Evolutionary conservation across 2,329 filamentous ascomycete species (phyloP), one percentile per base, ranked within the genome.

Genomic region (Aureobasidium sp.): DNA sequence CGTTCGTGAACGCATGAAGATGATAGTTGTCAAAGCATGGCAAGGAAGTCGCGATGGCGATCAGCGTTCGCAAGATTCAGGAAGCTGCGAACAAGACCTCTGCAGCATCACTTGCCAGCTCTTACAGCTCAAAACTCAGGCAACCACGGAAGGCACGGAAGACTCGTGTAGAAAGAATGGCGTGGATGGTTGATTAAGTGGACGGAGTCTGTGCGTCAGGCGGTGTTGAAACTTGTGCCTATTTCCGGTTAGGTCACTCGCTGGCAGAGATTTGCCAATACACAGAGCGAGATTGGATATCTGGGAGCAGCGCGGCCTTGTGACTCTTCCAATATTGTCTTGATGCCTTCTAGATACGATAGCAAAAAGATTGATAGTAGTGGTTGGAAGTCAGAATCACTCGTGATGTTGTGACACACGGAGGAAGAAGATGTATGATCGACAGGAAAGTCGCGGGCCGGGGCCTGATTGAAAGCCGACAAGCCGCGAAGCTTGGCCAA

Each of bases 191-290:
- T 37, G 7, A n/a, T 59, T 47, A 10, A 20, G n/a, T 39, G 26
- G 39, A 24, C 15, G 8, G 12, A 26, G 55, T 48, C 55, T 48
- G 55, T 59, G 55, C 55, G n/a, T 47, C 43, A 37, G 55, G 55
- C 55, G 55, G 55, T 59, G 55, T 59, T 59, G 43, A 59, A 59
- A 48, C 43, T 24, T 20, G 55, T 27, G 29, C 53, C 53, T 57
- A 57, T 46, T 57, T 57, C 27, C 46, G 53, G 53, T 17, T 46
- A 57, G 41, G 27, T 44, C 53, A 3, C 26, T 17, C 34, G n/a
- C 27, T 46, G 39, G 26, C 53, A 57, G 53, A 57, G n/a, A 57
- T 57, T 57, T 57, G 53, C 53, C 53, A 57, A 57, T 57, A 26
- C 41, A 20, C 27, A 43, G 29, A 41, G 39, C 53, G 41, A 57